Evolutionary conservation across 2,329 filamentous ascomycete genomes (phyloP).

Genomic region (Aspergillus oerlinghausenensis): DNA sequence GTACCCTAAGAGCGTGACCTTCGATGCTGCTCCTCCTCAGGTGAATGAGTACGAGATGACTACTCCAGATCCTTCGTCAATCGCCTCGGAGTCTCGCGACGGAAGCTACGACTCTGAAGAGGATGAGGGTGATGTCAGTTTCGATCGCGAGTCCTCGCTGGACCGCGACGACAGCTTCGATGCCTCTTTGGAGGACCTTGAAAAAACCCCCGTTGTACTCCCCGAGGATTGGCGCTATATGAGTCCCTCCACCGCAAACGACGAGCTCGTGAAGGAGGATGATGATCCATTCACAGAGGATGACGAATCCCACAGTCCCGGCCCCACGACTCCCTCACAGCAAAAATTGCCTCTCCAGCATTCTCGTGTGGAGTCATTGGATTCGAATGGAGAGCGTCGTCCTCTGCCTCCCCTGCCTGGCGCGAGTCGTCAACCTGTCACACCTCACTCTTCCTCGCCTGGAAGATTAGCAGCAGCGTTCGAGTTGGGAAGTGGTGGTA

Average conservation of each 20-base stretch:
- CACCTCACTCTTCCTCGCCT: constrained; percentile 53
- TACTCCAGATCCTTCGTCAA: constrained; percentile 89
- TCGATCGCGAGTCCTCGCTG: constrained; percentile 53
- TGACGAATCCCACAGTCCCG: constrained; percentile 62
- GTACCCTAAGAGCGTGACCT: constrained; percentile 94
- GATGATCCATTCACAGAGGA: constrained; percentile 64
- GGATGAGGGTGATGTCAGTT: constrained; percentile 61
- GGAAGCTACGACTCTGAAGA: constrained; percentile 86
- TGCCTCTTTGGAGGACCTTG: constrained; percentile 87
- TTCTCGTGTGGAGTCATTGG: constrained; percentile 65
- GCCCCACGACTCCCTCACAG: constrained; percentile 47
- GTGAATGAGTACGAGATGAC: constrained; percentile 98
- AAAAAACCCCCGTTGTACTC: constrained; percentile 96
- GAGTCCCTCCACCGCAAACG: constrained; percentile 61
- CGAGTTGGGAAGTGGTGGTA: constrained; percentile 64
- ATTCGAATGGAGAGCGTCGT: constrained; percentile 74
- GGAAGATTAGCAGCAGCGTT: constrained; percentile 64
- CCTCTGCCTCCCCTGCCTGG: constrained; percentile 82
- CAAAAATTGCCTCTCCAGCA: constrained; percentile 35
- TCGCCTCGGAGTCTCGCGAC: constrained; percentile 83
- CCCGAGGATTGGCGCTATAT: constrained; percentile 90
- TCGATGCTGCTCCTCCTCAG: constrained; percentile 87
- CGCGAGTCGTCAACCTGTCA: constrained; percentile 29
- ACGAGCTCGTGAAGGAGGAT: constrained; percentile 48
- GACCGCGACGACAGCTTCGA: constrained; percentile 87